Evolutionary conservation across 2,329 filamentous ascomycete genomes (phyloP), one percentile per base, ranked within the genome.

Genomic region (Claviceps pazoutovae): DNA sequence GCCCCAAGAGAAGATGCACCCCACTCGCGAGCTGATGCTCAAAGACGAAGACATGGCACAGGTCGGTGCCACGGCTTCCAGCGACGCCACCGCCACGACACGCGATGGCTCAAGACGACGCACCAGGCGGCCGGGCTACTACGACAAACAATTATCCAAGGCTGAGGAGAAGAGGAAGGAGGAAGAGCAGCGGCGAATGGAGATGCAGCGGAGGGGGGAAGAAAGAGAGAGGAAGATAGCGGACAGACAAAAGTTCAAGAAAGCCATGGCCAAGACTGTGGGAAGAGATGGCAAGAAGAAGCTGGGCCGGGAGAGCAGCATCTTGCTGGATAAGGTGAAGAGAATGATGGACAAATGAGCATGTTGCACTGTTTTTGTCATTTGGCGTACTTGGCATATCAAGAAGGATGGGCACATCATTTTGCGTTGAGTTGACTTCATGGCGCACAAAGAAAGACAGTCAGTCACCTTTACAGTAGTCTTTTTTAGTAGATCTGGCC

Each of bases 291-390:
- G 87, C 11, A 83, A 86, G 69, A 78, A 84, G 66, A 90, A 88
- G 69, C 66, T 95, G 47, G 89, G 89, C 1, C 76, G 87, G 55
- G 88, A 95, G 72, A 90, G 88, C 60, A 77, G 76, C 37, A 74
- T 91, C 39, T 60, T 95, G 59, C 70, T 95, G 52, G 84, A 88
- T 61, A 87, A 83, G 68, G 84, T 91, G 37, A 83, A 84, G 73
- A 82, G 74, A 63, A 56, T 49, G 52, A 54, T 49, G 46, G 30
- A 45, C 34, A 43, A 48, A 21, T 48, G 23, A 48, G 30, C n/a
- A 38, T 43, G 37, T 36, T 23, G 9, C 30, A 11, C 9, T 34
- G 9, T 11, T 11, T 11, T 34, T 34, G 9, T 34, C 30, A 34
- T 11, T 30, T 34, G 30, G 30, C 30, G 9, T 11, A 34, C 30